Evolutionary conservation across 805 yeast species (phyloP).

Genomic region (Metschnikowia bowlesiae): DNA sequence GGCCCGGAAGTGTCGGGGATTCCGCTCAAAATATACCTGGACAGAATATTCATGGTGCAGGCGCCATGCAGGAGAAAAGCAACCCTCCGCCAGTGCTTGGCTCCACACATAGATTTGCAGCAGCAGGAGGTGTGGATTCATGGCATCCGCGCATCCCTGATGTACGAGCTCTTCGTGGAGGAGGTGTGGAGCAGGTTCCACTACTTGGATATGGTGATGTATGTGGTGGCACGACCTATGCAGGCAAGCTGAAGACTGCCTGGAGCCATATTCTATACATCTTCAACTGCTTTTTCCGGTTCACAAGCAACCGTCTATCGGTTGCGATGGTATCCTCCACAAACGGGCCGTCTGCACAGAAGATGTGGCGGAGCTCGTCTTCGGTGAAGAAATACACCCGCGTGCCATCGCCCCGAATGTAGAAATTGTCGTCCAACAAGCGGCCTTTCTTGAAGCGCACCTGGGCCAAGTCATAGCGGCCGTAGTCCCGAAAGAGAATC

Average conservation of each 20-base stretch:
- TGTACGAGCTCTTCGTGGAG: constrained; percentile 17
- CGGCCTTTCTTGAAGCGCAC: constrained; percentile 88
- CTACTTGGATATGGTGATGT: constrained; percentile 35
- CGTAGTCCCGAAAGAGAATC: constrained; percentile 88
- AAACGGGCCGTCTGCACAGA: constrained; percentile 48
- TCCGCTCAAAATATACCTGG: constrained; percentile 48
- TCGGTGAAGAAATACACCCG: constrained; percentile 96
- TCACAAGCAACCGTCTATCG: constrained; percentile 85
- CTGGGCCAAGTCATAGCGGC: constrained; percentile 93
- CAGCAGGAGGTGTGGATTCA: constrained; percentile 23
- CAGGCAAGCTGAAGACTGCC: constrained; percentile 58
- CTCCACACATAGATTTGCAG: constrained; percentile 11
- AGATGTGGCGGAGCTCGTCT: constrained; percentile 77
- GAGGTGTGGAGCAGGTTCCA: constrained; percentile 32
- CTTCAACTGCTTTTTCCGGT: constrained; percentile 85
- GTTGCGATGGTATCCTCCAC: constrained; percentile 75
- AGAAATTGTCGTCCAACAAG: constrained; percentile 84
- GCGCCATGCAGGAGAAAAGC: constrained; percentile 19
- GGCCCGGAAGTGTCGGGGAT: constrained; percentile 20
- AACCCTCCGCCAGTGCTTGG: constrained; percentile 14
- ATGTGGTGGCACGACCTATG: constrained; percentile 14
- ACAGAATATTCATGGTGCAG: constrained; percentile 28
- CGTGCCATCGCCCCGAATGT: constrained; percentile 97
- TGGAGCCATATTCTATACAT: constrained; percentile 98
- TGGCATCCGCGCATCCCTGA: constrained; percentile 24